These are phyloP conservation scores for Lipomyces lipofer DNA, from an alignment of 805 yeast genomes.

Conservation along the genomic window DNA sequence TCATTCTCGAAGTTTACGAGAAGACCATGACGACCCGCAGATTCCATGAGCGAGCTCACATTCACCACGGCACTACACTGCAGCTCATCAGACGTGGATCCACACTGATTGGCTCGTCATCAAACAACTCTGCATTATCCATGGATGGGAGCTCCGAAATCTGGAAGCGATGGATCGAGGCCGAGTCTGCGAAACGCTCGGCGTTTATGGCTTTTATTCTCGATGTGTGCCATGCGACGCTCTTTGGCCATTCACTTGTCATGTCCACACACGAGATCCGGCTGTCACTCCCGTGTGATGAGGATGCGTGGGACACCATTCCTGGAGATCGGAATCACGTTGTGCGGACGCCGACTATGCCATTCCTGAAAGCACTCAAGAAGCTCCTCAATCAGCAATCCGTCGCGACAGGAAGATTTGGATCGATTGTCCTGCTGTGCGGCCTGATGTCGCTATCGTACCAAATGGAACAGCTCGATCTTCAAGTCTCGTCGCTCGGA, in stretches of 20 bases:
- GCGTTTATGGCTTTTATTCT: conserved; percentile 80
- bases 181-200: conserved; percentile 73
- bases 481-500: conserved; percentile 54
- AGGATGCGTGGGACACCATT: conserved; percentile 54
- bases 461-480: conserved; percentile 71
- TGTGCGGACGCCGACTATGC: conserved; percentile 35
- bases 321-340: conserved; percentile 33
- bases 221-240: conserved; percentile 75
- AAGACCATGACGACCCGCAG: conserved; percentile 67
- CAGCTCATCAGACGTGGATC: conserved; percentile 63
- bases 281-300: conserved; percentile 63
- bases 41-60: conserved; percentile 77
- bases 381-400: conserved; percentile 55
- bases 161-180: conserved; percentile 73
- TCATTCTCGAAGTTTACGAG: conserved; percentile 76
- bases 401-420: conserved; percentile 55
- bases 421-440: conserved; percentile 64
- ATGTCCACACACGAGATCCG: conserved; percentile 63
- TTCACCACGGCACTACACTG: conserved; percentile 84
- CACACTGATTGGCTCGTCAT: conserved; percentile 17
- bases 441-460: conserved; percentile 67
- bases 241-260: conserved; percentile 70
- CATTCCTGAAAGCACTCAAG: conserved; percentile 60
- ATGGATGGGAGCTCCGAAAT: conserved; percentile 39
- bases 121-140: neutral